Percentiles rank a stretch among this genome's conserved stretches.
phyloP scores from a whole-genome alignment of 2,329 filamentous ascomycete genomes.

The Coleophoma eucalyptorum region DNA sequence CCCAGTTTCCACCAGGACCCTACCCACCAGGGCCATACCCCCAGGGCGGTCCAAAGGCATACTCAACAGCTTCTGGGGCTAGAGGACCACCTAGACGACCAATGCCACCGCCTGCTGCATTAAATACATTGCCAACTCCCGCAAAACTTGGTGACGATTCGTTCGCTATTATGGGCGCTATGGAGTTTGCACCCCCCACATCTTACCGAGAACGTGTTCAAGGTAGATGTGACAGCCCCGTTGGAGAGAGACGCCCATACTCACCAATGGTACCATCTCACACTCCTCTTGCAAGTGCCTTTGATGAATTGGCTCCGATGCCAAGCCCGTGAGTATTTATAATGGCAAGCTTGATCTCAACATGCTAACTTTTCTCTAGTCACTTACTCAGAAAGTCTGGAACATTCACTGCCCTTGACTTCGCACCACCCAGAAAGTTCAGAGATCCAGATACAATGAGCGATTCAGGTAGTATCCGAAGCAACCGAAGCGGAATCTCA shows the following conservation, averaged over 20 bases:
- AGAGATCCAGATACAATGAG: slow-evolving; percentile 56
- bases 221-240: slow-evolving; percentile 63
- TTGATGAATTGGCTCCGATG: slow-evolving; percentile 79
- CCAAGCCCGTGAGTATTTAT: slow-evolving; percentile 78
- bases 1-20: slow-evolving; percentile 35
- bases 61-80: slow-evolving; percentile 54
- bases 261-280: slow-evolving; percentile 68
- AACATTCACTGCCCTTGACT: slow-evolving; percentile 77
- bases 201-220: slow-evolving; percentile 62
- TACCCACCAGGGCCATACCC: slow-evolving; percentile 49
- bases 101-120: slow-evolving; percentile 67
- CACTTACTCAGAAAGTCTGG: slow-evolving; percentile 72
- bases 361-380: slow-evolving; percentile 36
- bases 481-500: slow-evolving; percentile 61
- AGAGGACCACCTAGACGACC: slow-evolving; percentile 38
- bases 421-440: slow-evolving; percentile 74
- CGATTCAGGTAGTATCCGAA: slow-evolving; percentile 63
- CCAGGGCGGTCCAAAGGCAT: slow-evolving; percentile 50
- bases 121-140: slow-evolving; percentile 79
- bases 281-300: slow-evolving; percentile 77
- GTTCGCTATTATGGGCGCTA: slow-evolving; percentile 62
- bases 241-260: slow-evolving; percentile 67
- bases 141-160: slow-evolving; percentile 79
- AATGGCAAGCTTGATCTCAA: not conserved
- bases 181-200: slow-evolving; percentile 83